Evolutionary conservation across 345 rosid genomes (phyloP), one percentile per base, ranked within the genome.

Genomic region (Rhizophora mangle): DNA sequence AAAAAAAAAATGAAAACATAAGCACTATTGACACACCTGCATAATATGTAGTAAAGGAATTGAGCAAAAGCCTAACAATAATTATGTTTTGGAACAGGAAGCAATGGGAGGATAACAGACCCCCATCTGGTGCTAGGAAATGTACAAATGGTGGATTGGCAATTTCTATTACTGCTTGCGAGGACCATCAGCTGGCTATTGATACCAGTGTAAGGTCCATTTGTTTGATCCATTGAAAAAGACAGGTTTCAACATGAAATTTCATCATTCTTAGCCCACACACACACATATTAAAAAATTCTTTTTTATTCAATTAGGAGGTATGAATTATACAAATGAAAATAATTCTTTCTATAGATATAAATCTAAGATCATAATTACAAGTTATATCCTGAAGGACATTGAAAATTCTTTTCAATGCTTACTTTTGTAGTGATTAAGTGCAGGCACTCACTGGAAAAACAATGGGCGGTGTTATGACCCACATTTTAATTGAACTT

Each of bases 71-170:
- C 37, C 37, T 34, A 7, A 9, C 37, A 55, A 8, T 26, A 9
- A 55, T n/a, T 8, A 55, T 0, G 59, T 55, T 55, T 6, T 65
- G 63, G 10, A 71, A 53, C 72, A 83, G 88, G 43, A 64, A 43
- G 16, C 62, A 19, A 4, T 83, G 91, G 86, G 19, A 37, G 18
- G 66, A 72, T 47, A 75, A 79, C 31, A 55, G 39, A 0, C 82
- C 82, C 47, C 77, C 77, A 47, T 72, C 70, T 24, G 76, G 76
- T 8, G 66, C 15, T 10, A 64, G 67, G 26, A 79, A 79, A 30
- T 65, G 24, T 18, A 64, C 82, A 22, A 36, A 74, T 46, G 77
- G 77, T 39, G 77, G 77, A 39, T 62, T 74, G 62, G 77, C 77
- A 37, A 74, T 74, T 67, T 67, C 63, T 11, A 54, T 74, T 29